A percentile compares a stretch with the other conserved stretches of the same genome.
Evolutionary conservation across 2,329 filamentous ascomycete genomes (phyloP).

Genomic region (Cladophialophora exuberans): DNA sequence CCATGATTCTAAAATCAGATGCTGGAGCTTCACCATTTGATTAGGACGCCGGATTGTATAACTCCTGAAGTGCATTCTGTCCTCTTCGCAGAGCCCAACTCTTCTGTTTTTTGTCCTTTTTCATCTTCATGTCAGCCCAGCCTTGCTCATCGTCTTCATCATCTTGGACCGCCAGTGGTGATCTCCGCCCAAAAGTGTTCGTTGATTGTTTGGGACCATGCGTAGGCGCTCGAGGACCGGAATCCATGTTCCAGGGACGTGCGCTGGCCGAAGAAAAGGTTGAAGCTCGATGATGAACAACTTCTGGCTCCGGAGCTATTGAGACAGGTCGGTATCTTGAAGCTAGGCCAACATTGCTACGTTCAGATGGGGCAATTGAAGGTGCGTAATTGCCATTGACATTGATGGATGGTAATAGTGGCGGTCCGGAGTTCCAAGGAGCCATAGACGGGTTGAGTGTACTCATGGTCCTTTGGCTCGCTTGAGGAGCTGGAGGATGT

Average conservation of each 20-base stretch:
- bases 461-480: conserved; percentile 71
- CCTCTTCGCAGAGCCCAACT: conserved; percentile 50
- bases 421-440: conserved; percentile 42
- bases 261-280: conserved; percentile 39
- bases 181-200: conserved; percentile 35
- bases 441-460: conserved; percentile 71
- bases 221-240: conserved; percentile 28
- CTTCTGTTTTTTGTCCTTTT: conserved; percentile 53
- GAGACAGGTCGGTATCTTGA: conserved; percentile 90
- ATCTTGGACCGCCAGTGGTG: conserved; percentile 35
- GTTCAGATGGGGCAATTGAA: conserved; percentile 92
- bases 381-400: conserved; percentile 66
- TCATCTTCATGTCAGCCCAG: conserved; percentile 56
- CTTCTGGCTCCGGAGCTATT: conserved; percentile 48
- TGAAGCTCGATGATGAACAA: conserved; percentile 35
- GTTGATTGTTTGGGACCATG: conserved; percentile 33
- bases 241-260: conserved; percentile 41
- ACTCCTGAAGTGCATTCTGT: conserved; percentile 31
- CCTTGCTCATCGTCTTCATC: conserved; percentile 55
- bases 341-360: conserved; percentile 89
- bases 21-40: not conserved
- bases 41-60: conserved; percentile 30
- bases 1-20: conserved; percentile 5
- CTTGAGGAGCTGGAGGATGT: conserved; percentile 35
- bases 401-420: conserved; percentile 37